phyloP scores from a whole-genome alignment of 768 basidiomycete genomes.

The Lentinula sp. region DNA sequence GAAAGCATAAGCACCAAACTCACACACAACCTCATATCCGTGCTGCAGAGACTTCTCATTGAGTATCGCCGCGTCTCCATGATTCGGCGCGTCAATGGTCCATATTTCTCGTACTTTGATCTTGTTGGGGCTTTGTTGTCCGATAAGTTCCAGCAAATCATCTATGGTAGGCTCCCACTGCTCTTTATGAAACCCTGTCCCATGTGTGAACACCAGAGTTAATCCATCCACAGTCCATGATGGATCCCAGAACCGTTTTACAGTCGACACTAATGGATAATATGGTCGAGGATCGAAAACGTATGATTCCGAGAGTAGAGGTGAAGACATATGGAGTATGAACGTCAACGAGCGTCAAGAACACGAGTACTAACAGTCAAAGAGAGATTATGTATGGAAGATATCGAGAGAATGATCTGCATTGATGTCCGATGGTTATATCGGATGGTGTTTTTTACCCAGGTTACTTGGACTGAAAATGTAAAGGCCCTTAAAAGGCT shows the following conservation, averaged over 20 bases:
- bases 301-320: constrained; percentile 21
- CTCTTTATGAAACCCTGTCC: constrained; percentile 52
- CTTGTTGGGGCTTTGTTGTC: constrained; percentile 2
- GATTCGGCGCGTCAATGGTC: constrained; percentile 44
- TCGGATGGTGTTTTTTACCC: too few species aligned
- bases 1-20: constrained; percentile 12
- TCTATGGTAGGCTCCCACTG: constrained; percentile 53
- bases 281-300: constrained; percentile 48
- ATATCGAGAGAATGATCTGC: too few species aligned
- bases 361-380: too few species aligned
- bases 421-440: too few species aligned
- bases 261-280: constrained; percentile 41
- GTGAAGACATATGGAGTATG: neutral
- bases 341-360: neutral
- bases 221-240: constrained; percentile 21
- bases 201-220: constrained; percentile 48
- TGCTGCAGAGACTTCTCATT: constrained; percentile 36
- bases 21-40: constrained; percentile 37
- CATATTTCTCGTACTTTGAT: constrained; percentile 36
- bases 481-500: too few species aligned
- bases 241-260: constrained; percentile 43
- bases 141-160: constrained; percentile 30
- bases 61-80: constrained; percentile 44
- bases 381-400: too few species aligned
- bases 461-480: too few species aligned